phyloP scores from a whole-genome alignment of 139 green algal species.

The Picochlorum costavermella region DNA sequence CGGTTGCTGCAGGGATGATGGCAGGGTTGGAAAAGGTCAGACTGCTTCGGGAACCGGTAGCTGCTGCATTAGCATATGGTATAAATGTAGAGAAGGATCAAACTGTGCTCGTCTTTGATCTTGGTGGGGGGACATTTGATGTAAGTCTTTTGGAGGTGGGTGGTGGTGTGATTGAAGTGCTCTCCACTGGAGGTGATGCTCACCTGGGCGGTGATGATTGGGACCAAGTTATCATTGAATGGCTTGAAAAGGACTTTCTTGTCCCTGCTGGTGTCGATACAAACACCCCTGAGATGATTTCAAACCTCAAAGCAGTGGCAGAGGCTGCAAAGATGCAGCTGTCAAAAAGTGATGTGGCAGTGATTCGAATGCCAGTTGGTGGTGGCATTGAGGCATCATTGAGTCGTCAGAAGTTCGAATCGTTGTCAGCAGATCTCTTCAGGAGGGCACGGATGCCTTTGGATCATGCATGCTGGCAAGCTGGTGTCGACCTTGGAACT shows the following conservation, averaged over 20 bases:
- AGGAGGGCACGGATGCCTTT: slow-evolving; percentile 47
- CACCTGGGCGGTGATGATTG: slow-evolving; percentile 81
- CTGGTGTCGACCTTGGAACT: slow-evolving; percentile 61
- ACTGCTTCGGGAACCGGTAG: slow-evolving; percentile 76
- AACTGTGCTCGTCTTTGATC: slow-evolving; percentile 82
- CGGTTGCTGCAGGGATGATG: slow-evolving; percentile 53
- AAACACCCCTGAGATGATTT: slow-evolving; percentile 27
- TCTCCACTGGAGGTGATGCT: slow-evolving; percentile 74
- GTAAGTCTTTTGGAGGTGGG: slow-evolving; percentile 78
- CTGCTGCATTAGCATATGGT: slow-evolving; percentile 80
- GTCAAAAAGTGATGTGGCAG: slow-evolving; percentile 23
- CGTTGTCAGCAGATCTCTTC: slow-evolving; percentile 54
- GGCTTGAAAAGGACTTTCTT: slow-evolving; percentile 49
- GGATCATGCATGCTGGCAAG: slow-evolving; percentile 68
- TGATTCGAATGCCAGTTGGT: slow-evolving; percentile 58
- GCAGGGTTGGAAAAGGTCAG: slow-evolving; percentile 71
- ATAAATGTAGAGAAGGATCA: slow-evolving; percentile 66
- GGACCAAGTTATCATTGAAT: slow-evolving; percentile 58
- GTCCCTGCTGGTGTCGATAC: slow-evolving; percentile 21
- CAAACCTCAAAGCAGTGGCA: slow-evolving; percentile 51
- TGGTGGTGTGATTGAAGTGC: slow-evolving; percentile 73
- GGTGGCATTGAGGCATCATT: slow-evolving; percentile 45
- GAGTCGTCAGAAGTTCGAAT: slow-evolving; percentile 49
- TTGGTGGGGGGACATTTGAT: slow-evolving; percentile 86
- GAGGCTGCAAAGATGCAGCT: slow-evolving; percentile 74